A percentile compares a stretch with the other conserved stretches of the same genome.
Conservation (phyloP, 2,329 filamentous ascomycete genomes). For the Aspergillus pseudoterreus region DNA sequence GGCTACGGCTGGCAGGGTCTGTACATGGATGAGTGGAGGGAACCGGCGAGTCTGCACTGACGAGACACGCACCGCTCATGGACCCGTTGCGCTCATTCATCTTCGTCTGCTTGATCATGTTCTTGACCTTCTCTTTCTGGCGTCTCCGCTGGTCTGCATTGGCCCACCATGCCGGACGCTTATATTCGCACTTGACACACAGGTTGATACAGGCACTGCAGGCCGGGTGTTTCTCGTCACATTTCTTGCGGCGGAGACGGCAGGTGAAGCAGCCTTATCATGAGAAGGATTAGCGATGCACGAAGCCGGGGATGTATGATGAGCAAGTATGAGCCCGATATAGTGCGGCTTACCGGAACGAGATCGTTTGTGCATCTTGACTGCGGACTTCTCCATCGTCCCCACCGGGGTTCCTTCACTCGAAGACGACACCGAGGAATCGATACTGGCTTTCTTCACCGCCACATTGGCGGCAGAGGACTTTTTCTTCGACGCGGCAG, state of each 20-base stretch:
- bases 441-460: constrained; percentile 9
- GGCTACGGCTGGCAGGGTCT: constrained; percentile 12
- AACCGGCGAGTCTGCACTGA: background rate
- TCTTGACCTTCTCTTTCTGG: constrained; percentile 95
- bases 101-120: constrained; percentile 96
- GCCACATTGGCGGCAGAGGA: constrained; percentile 4
- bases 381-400: constrained; percentile 55
- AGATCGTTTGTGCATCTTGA: constrained; percentile 90
- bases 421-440: constrained; percentile 23
- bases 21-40: background rate
- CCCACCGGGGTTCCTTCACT: constrained; percentile 49
- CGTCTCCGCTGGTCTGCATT: constrained; percentile 80
- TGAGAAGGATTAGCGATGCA: background rate
- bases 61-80: constrained; percentile 31
- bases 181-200: constrained; percentile 89
- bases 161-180: constrained; percentile 95
- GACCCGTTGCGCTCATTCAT: constrained; percentile 75
- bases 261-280: constrained; percentile 64
- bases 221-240: constrained; percentile 62
- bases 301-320: background rate
- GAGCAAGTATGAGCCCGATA: background rate
- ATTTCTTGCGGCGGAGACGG: constrained; percentile 66
- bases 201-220: constrained; percentile 67
- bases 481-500: constrained; percentile 17
- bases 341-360: constrained; percentile 71